Evolutionary conservation across 1,284 basidiomycete species (phyloP).

Genomic region (Cutaneotrichosporon dermatis): DNA sequence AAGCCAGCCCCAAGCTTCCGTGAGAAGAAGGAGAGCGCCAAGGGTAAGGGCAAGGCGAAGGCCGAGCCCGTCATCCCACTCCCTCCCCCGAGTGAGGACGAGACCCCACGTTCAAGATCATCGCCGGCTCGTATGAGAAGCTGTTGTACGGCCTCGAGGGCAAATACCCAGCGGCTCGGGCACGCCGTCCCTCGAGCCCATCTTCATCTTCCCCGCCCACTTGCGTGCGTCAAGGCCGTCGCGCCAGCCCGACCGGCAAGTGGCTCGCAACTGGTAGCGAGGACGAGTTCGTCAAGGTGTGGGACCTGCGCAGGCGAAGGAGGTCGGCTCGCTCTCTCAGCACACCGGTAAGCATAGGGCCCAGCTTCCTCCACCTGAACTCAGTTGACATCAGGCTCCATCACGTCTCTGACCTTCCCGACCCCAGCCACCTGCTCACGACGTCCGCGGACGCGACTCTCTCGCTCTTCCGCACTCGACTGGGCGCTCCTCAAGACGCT

Average conservation of each 20-base stretch:
- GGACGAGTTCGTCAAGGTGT: constrained; percentile 96
- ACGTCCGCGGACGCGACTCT: constrained; percentile 86
- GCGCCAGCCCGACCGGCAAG: constrained; percentile 86
- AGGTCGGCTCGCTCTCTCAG: constrained; percentile 87
- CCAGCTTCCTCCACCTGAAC: background rate
- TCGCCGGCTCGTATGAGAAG: constrained; percentile 93
- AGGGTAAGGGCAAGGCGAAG: constrained; percentile 26
- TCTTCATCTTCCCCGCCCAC: constrained; percentile 96
- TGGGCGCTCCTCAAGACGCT: constrained; percentile 84
- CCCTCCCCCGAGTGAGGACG: constrained; percentile 2
- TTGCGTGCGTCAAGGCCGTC: constrained; percentile 84
- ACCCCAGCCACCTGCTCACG: constrained; percentile 81
- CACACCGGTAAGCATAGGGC: constrained; percentile 66
- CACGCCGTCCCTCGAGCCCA: constrained; percentile 59
- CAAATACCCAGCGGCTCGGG: constrained; percentile 36
- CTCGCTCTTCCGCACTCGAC: constrained; percentile 86
- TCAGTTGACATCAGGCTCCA: constrained; percentile 61
- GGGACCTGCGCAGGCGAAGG: constrained; percentile 88
- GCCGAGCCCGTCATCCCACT: constrained; percentile 3
- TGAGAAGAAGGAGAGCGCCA: constrained; percentile 11
- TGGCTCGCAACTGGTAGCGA: constrained; percentile 92
- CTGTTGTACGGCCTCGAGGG: constrained; percentile 86
- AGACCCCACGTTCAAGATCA: constrained; percentile 66
- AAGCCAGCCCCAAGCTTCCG: constrained; percentile 23
- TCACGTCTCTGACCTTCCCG: constrained; percentile 82